These are phyloP conservation scores for Aspergillus pseudoviridinutans DNA, from an alignment of 2,329 filamentous ascomycete species.

Conservation along the genomic window DNA sequence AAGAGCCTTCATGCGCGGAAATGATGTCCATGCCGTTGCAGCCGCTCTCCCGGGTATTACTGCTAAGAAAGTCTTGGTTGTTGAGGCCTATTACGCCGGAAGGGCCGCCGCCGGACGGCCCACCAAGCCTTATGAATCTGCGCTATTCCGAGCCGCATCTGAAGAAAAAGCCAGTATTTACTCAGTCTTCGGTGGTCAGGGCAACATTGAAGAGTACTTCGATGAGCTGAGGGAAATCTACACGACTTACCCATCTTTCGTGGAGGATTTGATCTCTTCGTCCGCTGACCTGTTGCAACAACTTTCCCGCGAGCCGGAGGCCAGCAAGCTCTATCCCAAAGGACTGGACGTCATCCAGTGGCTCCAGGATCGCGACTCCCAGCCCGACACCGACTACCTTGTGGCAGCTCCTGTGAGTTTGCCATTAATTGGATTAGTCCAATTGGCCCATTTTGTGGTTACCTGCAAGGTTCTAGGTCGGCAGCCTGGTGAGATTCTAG, in stretches of 20 bases:
- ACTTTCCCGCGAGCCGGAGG: conserved; percentile 75
- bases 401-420: conserved; percentile 94
- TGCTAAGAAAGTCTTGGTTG: conserved; percentile 84
- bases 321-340: conserved; percentile 94
- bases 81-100: conserved; percentile 87
- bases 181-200: conserved; percentile 93
- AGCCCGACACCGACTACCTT: conserved; percentile 90
- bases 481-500: conserved; percentile 81
- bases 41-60: conserved; percentile 84
- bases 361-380: conserved; percentile 83
- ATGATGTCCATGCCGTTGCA: conserved; percentile 90
- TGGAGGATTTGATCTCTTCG: conserved; percentile 76
- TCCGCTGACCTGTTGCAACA: conserved; percentile 84
- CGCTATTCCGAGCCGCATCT: conserved; percentile 80
- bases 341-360: conserved; percentile 93
- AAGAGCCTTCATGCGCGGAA: conserved; percentile 87
- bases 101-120: conserved; percentile 77
- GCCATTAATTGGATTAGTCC: conserved; percentile 90
- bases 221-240: conserved; percentile 92
- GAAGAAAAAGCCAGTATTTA: conserved; percentile 83
- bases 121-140: conserved; percentile 90
- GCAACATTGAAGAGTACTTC: conserved; percentile 99
- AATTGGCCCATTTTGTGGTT: conserved; percentile 92
- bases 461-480: conserved; percentile 88
- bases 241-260: conserved; percentile 84